Conservation (phyloP, 2,329 filamentous ascomycete genomes). For the Talaromyces sp. region DNA sequence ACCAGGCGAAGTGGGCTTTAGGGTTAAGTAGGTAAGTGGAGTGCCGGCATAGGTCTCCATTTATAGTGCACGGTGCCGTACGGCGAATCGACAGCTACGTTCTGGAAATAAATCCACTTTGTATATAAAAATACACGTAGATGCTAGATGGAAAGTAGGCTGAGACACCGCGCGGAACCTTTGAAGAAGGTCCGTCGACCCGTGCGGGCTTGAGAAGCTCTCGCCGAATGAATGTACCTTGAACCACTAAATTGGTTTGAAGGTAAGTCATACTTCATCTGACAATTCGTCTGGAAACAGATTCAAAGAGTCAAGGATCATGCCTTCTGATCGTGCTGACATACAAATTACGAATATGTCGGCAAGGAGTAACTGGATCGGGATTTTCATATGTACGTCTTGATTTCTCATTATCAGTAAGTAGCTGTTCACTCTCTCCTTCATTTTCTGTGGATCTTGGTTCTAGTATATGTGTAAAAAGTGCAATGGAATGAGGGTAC, state of each 20-base stretch:
- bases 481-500: background rate
- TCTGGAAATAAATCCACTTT: background rate
- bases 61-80: background rate
- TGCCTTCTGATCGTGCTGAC: background rate
- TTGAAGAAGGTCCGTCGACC: background rate
- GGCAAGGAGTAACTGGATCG: background rate
- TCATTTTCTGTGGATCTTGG: background rate
- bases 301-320: background rate
- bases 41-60: background rate
- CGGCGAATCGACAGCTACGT: background rate
- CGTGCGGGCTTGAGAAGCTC: background rate
- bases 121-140: background rate
- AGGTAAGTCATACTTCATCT: background rate
- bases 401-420: background rate
- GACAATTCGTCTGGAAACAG: background rate
- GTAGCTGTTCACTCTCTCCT: background rate
- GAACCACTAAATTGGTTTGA: background rate
- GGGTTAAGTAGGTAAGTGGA: slow-evolving; percentile 1
- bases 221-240: background rate
- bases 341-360: background rate
- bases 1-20: background rate
- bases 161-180: background rate
- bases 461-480: background rate
- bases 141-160: background rate
- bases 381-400: background rate